Conservation (phyloP, 2,329 filamentous ascomycete genomes). For the Pseudogymnoascus sp. region DNA sequence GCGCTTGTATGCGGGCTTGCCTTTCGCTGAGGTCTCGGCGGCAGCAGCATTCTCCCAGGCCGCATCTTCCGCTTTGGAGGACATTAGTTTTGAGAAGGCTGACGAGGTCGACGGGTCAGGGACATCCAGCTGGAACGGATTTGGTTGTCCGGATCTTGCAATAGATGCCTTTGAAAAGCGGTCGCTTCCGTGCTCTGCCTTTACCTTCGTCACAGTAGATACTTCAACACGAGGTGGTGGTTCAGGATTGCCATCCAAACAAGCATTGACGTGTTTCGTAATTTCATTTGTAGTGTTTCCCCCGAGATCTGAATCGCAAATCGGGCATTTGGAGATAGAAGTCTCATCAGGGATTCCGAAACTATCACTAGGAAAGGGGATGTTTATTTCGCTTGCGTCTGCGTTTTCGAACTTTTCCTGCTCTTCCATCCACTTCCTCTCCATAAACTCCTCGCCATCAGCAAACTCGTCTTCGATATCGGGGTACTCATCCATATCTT, state of each 20-base stretch:
- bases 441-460: slow-evolving; percentile 57
- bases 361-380: slow-evolving; percentile 10
- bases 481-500: slow-evolving; percentile 53
- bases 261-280: slow-evolving; percentile 82
- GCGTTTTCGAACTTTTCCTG: slow-evolving; percentile 59
- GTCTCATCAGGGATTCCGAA: slow-evolving; percentile 24
- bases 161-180: slow-evolving; percentile 58
- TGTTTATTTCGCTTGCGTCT: slow-evolving; percentile 33
- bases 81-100: slow-evolving; percentile 91
- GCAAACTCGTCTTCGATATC: slow-evolving; percentile 35
- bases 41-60: slow-evolving; percentile 86
- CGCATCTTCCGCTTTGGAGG: slow-evolving; percentile 76
- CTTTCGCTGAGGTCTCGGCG: slow-evolving; percentile 65
- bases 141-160: slow-evolving; percentile 70
- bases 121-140: slow-evolving; percentile 56
- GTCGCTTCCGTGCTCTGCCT: slow-evolving; percentile 39
- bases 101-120: slow-evolving; percentile 26
- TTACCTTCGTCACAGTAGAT: slow-evolving; percentile 22
- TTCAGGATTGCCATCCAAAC: slow-evolving; percentile 72
- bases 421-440: slow-evolving; percentile 65
- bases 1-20: slow-evolving; percentile 77
- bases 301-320: slow-evolving; percentile 60
- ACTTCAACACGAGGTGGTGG: slow-evolving; percentile 36
- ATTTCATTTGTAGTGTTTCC: slow-evolving; percentile 58
- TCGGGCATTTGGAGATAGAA: slow-evolving; percentile 52